These are phyloP conservation scores for Nitzschia sp. DNA, from an alignment of 108 stramenopile species.

Conservation along the genomic window DNA sequence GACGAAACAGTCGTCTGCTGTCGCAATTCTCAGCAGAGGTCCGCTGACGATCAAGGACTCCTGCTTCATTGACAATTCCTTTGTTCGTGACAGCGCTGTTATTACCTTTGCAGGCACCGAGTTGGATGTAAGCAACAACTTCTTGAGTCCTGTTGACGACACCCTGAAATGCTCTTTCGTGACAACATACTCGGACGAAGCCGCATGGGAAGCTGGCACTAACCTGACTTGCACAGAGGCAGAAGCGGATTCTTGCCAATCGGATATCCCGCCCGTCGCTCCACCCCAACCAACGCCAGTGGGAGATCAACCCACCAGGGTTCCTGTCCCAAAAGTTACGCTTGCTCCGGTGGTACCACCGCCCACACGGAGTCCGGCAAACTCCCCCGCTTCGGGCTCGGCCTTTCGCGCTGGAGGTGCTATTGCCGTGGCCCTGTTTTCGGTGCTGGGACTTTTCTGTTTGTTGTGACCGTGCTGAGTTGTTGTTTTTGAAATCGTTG, in stretches of 20 bases:
- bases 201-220: not conserved
- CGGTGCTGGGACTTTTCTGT: not conserved
- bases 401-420: not conserved
- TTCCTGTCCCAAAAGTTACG: not conserved
- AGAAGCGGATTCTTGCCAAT: not conserved
- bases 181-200: not conserved
- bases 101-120: not conserved
- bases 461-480: not conserved
- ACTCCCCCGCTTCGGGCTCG: not conserved
- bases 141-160: not conserved
- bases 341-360: not conserved
- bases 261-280: not conserved
- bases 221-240: not conserved
- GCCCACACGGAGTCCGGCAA: not conserved
- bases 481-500: too few species aligned
- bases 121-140: slow-evolving; percentile 1
- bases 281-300: not conserved
- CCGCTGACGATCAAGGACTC: slow-evolving; percentile 18
- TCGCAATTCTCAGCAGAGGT: slow-evolving; percentile 32
- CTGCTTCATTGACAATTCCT: slow-evolving; percentile 31
- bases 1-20: not conserved
- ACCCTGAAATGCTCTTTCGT: slow-evolving; percentile 5
- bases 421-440: not conserved
- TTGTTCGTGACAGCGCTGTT: slow-evolving; percentile 19
- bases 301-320: not conserved